Percentiles rank a stretch among this genome's conserved stretches.
phyloP scores from a whole-genome alignment of 306 rosid genomes.

The Lotus japonicus region DNA sequence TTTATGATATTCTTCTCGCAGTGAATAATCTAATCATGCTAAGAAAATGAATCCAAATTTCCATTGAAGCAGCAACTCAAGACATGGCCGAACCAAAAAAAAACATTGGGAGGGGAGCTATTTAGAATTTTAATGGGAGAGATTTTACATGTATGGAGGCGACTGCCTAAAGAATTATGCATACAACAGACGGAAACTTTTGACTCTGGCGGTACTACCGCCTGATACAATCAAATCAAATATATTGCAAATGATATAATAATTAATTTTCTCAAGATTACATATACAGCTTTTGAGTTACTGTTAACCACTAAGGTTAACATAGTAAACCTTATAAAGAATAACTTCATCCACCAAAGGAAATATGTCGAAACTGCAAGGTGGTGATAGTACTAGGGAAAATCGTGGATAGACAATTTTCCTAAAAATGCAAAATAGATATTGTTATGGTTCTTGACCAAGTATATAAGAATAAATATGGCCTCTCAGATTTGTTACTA shows the following conservation, averaged over 20 bases:
- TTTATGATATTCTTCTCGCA: not conserved
- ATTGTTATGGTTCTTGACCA: not conserved
- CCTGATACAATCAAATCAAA: not conserved
- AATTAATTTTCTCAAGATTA: not conserved
- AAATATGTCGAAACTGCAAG: not conserved
- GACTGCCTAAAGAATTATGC: not conserved
- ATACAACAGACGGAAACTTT: not conserved
- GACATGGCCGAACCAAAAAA: not conserved
- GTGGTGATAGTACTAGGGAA: not conserved
- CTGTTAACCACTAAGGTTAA: not conserved
- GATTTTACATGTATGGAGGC: too few species aligned
- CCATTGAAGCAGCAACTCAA: not conserved
- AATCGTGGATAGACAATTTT: not conserved
- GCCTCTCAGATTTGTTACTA: not conserved
- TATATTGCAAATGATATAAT: not conserved
- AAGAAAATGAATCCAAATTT: not conserved
- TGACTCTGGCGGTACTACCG: not conserved
- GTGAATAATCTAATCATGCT: not conserved
- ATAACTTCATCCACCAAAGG: not conserved
- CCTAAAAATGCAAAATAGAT: not conserved
- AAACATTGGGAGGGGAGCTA: not conserved
- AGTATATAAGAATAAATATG: not conserved
- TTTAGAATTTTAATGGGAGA: too few species aligned
- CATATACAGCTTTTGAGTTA: not conserved
- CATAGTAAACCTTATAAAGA: not conserved